Evolutionary conservation across 768 basidiomycete species (phyloP).

Genomic region (Amanita rimosa): DNA sequence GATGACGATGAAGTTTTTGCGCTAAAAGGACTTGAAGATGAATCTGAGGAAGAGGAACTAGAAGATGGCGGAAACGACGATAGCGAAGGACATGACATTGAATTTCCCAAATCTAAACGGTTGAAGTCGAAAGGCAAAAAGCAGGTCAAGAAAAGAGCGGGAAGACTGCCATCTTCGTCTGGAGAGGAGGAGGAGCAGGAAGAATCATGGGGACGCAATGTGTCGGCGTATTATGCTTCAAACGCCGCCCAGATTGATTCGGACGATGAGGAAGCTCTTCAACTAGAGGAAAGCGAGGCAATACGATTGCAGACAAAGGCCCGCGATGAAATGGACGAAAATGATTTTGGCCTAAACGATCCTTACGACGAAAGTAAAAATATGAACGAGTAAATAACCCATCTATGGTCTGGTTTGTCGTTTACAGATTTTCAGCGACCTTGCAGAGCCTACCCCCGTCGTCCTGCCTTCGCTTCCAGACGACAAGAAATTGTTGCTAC

Average conservation of each 20-base stretch:
- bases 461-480: conserved; percentile 27
- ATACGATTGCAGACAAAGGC: conserved; percentile 66
- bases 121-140: conserved; percentile 17
- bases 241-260: conserved; percentile 74
- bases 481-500: conserved; percentile 50
- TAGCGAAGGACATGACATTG: conserved; percentile 18
- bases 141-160: conserved; percentile 17
- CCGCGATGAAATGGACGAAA: conserved; percentile 58
- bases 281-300: conserved; percentile 84
- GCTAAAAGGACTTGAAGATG: conserved; percentile 35
- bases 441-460: conserved; percentile 25
- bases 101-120: conserved; percentile 11
- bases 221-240: conserved; percentile 77
- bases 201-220: conserved; percentile 77
- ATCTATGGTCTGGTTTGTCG: background rate
- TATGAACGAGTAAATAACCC: conserved; percentile 21
- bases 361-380: conserved; percentile 24
- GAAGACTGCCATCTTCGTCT: conserved; percentile 9
- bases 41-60: too few species aligned
- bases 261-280: conserved; percentile 82
- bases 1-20: conserved; percentile 81
- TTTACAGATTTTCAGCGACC: conserved; percentile 18
- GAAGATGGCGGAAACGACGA: conserved; percentile 20
- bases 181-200: conserved; percentile 28
- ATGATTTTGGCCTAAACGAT: conserved; percentile 79